Conservation (phyloP, 2,329 filamentous ascomycete species). For the Aspergillus melleus region DNA sequence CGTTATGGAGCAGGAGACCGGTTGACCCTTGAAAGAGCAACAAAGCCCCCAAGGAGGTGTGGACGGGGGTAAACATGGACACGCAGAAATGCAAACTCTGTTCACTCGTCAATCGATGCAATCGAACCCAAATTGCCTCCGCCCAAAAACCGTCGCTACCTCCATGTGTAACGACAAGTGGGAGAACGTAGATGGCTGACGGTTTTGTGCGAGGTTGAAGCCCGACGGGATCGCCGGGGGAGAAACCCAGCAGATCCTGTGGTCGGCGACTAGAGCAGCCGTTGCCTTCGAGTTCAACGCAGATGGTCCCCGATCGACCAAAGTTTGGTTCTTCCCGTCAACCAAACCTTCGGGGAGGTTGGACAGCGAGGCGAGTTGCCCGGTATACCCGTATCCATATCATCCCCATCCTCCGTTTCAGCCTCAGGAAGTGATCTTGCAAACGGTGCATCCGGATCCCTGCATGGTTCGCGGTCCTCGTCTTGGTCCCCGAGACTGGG, state of each 20-base stretch:
- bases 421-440: not conserved
- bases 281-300: not conserved
- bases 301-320: not conserved
- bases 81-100: not conserved
- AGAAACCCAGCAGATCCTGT: not conserved
- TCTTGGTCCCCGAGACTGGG: not conserved
- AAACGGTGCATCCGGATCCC: not conserved
- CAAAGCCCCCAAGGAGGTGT: conserved; percentile 53
- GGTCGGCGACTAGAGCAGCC: not conserved
- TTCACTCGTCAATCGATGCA: not conserved
- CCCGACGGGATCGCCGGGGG: not conserved
- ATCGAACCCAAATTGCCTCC: not conserved
- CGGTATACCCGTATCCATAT: not conserved
- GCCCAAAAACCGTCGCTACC: not conserved
- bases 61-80: conserved; percentile 54
- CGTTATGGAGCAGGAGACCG: conserved; percentile 52
- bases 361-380: no score
- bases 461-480: not conserved
- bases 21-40: conserved; percentile 53
- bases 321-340: not conserved
- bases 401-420: not conserved
- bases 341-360: not conserved
- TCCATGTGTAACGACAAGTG: not conserved
- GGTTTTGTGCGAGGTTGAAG: not conserved
- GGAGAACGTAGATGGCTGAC: not conserved